These are phyloP conservation scores for Penicillium manginii DNA, from an alignment of 495 filamentous ascomycete species.

Conservation along the genomic window DNA sequence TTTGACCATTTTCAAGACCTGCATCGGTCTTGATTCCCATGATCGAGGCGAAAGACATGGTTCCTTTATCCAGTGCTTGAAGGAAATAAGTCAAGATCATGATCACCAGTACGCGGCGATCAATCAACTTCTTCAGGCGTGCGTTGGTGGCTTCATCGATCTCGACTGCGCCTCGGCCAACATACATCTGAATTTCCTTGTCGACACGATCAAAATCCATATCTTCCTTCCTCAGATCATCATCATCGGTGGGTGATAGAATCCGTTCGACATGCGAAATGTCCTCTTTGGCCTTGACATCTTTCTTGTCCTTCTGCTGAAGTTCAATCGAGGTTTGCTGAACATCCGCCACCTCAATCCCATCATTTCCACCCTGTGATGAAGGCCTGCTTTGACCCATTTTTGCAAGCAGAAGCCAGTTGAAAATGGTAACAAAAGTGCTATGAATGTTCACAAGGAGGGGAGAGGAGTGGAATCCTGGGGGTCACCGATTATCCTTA, in stretches of 20 bases:
- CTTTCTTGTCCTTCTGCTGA: slow-evolving; percentile 15
- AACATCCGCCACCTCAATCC: slow-evolving; percentile 1
- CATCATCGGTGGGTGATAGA: slow-evolving; percentile 32
- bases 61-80: slow-evolving; percentile 75
- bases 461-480: background rate
- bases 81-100: slow-evolving; percentile 64
- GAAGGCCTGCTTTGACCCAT: slow-evolving; percentile 16
- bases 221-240: slow-evolving; percentile 50
- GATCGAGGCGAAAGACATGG: slow-evolving; percentile 69
- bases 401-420: background rate
- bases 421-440: background rate
- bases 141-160: slow-evolving; percentile 59
- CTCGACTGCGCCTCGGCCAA: slow-evolving; percentile 48
- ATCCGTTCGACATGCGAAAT: slow-evolving; percentile 55
- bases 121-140: slow-evolving; percentile 57
- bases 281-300: slow-evolving; percentile 33
- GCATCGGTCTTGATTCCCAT: slow-evolving; percentile 67
- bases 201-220: slow-evolving; percentile 61
- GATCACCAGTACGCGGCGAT: slow-evolving; percentile 55
- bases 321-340: background rate
- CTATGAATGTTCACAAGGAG: background rate
- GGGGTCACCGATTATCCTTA: background rate
- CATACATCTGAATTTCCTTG: slow-evolving; percentile 66
- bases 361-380: slow-evolving; percentile 14
- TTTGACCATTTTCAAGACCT: slow-evolving; percentile 51